Base-by-base conservation (phyloP, 176 grass and related monocot species). In the Poa pratensis region DNA sequence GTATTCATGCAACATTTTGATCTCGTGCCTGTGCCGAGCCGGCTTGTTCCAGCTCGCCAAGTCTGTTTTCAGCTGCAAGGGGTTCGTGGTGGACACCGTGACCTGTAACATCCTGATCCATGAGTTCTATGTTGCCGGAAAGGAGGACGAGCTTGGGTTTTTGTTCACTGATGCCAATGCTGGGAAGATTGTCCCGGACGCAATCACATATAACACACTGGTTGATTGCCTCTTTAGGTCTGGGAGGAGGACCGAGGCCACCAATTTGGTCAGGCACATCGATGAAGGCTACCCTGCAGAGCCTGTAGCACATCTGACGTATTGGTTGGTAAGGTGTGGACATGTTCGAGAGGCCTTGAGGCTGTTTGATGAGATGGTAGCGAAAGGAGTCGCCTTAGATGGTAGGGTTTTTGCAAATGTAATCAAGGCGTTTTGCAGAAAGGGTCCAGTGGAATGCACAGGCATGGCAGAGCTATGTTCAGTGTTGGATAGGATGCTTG, bases 101-200 rank as follows among this genome's bases (percentile, higher is more conserved):
- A 98, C 93, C 39, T 98, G 88, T 90, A 94, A 92, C 83, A 95
- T 95, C 89, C 39, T 98, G 37, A 89, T 98, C 49, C 85, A 85
- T 26, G 87, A 92, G 83, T 95, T 92, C 78, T 94, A 95, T 52
- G 8, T 57, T n/a, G 88, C 91, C 0, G 70, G 89, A 55, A 88
- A 82, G 87, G 77, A 90, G 77, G 82, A 6, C 4, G 91, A 95
- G 68, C 91, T 98, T 69, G 66, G 77, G 8, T 90, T 95, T 81
- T 68, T 98, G 80, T 90, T 95, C 9, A 4, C 46, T 49, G 86
- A 94, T 69, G 23, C 94, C 58, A 77, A 87, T 34, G 53, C 65
- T 1, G 89, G 83, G 39, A 89, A 92, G 18, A 89, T 95, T 94
- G 75, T 42, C 35, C 91, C 88, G 66, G 87, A 94, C 78, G 86